These are phyloP conservation scores for Pinus tabuliformis DNA, from an alignment of 75 land plant species.

Conservation along the genomic window DNA sequence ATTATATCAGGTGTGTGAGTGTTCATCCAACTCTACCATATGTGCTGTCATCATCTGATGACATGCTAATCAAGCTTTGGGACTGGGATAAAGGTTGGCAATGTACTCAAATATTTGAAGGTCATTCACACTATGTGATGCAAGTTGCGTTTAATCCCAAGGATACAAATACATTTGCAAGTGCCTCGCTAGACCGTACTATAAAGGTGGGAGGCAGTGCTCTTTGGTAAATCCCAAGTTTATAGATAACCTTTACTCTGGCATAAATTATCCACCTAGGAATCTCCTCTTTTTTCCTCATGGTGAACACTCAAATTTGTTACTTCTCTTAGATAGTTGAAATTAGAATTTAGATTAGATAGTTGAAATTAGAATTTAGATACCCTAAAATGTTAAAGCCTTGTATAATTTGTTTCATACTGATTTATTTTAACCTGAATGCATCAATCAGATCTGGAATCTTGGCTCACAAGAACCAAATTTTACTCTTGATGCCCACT, in stretches of 20 bases:
- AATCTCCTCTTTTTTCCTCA: not conserved
- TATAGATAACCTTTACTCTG: not conserved
- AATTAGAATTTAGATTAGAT: not conserved
- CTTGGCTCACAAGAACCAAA: conserved; percentile 86
- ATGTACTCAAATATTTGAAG: conserved; percentile 95
- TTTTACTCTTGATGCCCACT: conserved; percentile 86
- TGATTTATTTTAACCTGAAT: conserved; percentile 5
- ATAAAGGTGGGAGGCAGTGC: conserved; percentile 53
- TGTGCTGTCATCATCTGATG: conserved; percentile 98
- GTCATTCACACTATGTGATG: conserved; percentile 98
- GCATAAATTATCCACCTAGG: no score
- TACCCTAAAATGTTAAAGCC: not conserved
- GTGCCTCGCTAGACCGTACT: conserved; percentile 87
- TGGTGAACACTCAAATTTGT: not conserved
- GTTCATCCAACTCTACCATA: conserved; percentile 97
- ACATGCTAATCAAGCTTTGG: conserved; percentile 98
- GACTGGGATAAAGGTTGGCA: conserved; percentile 99
- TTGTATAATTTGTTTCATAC: not conserved
- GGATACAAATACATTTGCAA: conserved; percentile 85
- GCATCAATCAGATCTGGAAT: conserved; percentile 79
- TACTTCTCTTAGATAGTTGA: not conserved
- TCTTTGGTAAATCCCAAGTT: not conserved
- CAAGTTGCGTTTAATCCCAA: conserved; percentile 98
- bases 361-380: not conserved
- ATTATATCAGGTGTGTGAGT: conserved; percentile 93